phyloP scores from a whole-genome alignment of 805 yeast genomes.

The Cyberlindnera bimundalis region DNA sequence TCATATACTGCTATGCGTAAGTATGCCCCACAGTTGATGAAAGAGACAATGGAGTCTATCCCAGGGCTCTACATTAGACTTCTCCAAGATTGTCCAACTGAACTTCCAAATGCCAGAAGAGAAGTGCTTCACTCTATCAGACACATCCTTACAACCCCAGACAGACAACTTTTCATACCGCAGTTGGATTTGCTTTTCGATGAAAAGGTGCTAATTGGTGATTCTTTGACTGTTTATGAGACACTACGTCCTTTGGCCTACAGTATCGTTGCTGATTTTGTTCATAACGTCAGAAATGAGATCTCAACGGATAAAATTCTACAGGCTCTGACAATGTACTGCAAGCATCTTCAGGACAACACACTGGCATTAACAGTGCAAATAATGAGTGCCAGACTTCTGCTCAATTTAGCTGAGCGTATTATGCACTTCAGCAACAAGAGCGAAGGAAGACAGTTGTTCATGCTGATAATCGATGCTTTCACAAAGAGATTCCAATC shows the following conservation, averaged over 20 bases:
- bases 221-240: slow-evolving; percentile 87
- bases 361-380: slow-evolving; percentile 86
- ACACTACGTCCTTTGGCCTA: slow-evolving; percentile 91
- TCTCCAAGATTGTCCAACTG: slow-evolving; percentile 94
- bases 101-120: slow-evolving; percentile 84
- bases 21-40: slow-evolving; percentile 62
- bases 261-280: slow-evolving; percentile 92
- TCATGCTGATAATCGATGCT: slow-evolving; percentile 83
- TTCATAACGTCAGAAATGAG: slow-evolving; percentile 86
- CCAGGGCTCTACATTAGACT: slow-evolving; percentile 86
- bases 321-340: slow-evolving; percentile 80
- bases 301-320: slow-evolving; percentile 79
- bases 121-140: slow-evolving; percentile 92
- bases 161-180: slow-evolving; percentile 76
- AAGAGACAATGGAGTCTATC: slow-evolving; percentile 54
- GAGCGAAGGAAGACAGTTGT: slow-evolving; percentile 69
- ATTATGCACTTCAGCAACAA: slow-evolving; percentile 79
- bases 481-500: slow-evolving; percentile 79
- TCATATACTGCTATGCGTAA: slow-evolving; percentile 91
- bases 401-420: slow-evolving; percentile 84
- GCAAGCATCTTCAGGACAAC: slow-evolving; percentile 75
- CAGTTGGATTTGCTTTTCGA: slow-evolving; percentile 83
- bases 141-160: slow-evolving; percentile 90
- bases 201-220: slow-evolving; percentile 84
- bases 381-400: slow-evolving; percentile 90